Evolutionary conservation across 192 early-diverging fungal species (phyloP).

Genomic region (Rhizophlyctis rosea): DNA sequence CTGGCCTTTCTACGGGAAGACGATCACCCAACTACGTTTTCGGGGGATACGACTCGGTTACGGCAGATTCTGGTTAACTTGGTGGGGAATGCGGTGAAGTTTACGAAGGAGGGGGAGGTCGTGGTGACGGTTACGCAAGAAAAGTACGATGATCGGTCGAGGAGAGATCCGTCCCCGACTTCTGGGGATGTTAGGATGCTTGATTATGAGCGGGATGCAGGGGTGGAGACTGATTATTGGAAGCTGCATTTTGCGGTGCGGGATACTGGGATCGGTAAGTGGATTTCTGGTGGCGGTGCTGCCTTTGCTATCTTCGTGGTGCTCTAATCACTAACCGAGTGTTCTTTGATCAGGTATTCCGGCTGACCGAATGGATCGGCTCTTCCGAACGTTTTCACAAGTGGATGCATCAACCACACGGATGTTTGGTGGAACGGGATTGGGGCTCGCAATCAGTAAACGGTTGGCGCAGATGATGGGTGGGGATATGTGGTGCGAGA

Average conservation of each 20-base stretch:
- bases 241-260: neutral
- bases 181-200: neutral
- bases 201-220: neutral
- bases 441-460: slow-evolving; percentile 81
- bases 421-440: slow-evolving; percentile 78
- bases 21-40: neutral
- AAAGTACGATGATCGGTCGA: slow-evolving; percentile 5
- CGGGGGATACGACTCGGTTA: slow-evolving; percentile 40
- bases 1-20: neutral
- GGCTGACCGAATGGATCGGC: slow-evolving; percentile 28
- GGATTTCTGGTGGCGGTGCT: too few relatives aligned
- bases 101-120: slow-evolving; percentile 64
- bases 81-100: slow-evolving; percentile 81
- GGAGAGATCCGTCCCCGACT: neutral
- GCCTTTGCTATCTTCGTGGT: too few relatives aligned
- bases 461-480: slow-evolving; percentile 48
- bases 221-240: too few relatives aligned
- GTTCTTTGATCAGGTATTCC: too few relatives aligned
- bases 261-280: neutral
- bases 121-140: slow-evolving; percentile 32
- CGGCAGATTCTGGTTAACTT: slow-evolving; percentile 83
- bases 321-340: too few relatives aligned
- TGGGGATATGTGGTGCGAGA: slow-evolving; percentile 60
- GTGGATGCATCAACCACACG: slow-evolving; percentile 56
- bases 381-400: slow-evolving; percentile 85